Conservation (phyloP, 768 basidiomycete species). For the Leccinum obscurum region DNA sequence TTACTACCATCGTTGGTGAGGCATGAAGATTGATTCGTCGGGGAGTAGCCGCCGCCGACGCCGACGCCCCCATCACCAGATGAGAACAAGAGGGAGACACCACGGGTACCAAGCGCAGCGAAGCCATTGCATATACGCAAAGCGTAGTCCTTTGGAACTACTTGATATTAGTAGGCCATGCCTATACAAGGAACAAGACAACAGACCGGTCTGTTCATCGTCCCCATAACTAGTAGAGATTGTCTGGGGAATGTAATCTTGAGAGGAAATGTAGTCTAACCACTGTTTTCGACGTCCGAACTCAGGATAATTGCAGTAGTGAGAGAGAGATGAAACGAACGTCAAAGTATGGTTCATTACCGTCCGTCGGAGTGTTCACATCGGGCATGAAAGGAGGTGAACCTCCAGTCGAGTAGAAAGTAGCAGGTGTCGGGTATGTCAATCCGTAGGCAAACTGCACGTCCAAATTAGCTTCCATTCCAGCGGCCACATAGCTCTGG, state of each 20-base stretch:
- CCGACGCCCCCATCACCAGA: slow-evolving; percentile 74
- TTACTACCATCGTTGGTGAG: slow-evolving; percentile 59
- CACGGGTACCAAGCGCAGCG: slow-evolving; percentile 68
- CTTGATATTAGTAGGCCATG: slow-evolving; percentile 6
- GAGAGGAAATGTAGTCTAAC: slow-evolving; percentile 56
- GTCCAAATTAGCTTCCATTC: slow-evolving; percentile 67
- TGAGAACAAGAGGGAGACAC: slow-evolving; percentile 62
- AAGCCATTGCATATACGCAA: slow-evolving; percentile 58
- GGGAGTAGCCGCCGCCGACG: slow-evolving; percentile 47
- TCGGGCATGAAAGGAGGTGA: slow-evolving; percentile 59
- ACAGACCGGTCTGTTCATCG: slow-evolving; percentile 63
- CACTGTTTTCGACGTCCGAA: slow-evolving; percentile 40
- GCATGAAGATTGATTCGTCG: slow-evolving; percentile 48
- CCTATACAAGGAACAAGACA: neutral
- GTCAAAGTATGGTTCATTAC: slow-evolving; percentile 50
- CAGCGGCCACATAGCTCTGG: slow-evolving; percentile 52
- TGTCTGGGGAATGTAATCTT: slow-evolving; percentile 50
- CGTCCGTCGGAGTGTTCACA: slow-evolving; percentile 35
- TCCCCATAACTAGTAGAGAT: slow-evolving; percentile 78
- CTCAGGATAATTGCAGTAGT: neutral
- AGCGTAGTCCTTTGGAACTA: slow-evolving; percentile 61
- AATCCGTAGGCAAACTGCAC: slow-evolving; percentile 68
- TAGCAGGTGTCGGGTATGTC: slow-evolving; percentile 57
- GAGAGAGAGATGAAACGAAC: slow-evolving; percentile 35
- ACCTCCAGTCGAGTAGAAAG: slow-evolving; percentile 64